phyloP scores from a whole-genome alignment of 495 filamentous ascomycete genomes.

The Talaromyces borbonicus region DNA sequence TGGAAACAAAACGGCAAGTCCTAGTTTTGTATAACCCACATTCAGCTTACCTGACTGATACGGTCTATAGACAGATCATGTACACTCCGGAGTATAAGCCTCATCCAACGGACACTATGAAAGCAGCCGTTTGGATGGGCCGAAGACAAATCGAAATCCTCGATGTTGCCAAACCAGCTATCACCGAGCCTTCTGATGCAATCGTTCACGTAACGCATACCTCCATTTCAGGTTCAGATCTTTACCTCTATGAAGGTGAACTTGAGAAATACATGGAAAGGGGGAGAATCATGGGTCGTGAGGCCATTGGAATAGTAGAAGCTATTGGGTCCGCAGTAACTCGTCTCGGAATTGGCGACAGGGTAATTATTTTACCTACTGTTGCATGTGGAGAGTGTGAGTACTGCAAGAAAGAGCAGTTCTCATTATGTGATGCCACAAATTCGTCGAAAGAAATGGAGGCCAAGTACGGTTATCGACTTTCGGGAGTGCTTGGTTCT shows the following conservation, averaged over 20 bases:
- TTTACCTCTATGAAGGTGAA: constrained; percentile 21
- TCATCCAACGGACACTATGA: constrained; percentile 21
- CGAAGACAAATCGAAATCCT: constrained; percentile 15
- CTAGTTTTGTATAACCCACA: neutral
- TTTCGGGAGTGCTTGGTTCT: constrained; percentile 19
- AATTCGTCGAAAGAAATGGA: constrained; percentile 53
- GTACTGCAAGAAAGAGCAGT: constrained; percentile 24
- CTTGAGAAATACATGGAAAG: constrained; percentile 29
- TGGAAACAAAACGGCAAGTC: neutral
- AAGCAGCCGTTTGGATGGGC: constrained; percentile 21
- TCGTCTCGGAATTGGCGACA: constrained; percentile 21
- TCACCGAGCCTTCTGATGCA: constrained; percentile 23
- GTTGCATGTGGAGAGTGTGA: constrained; percentile 52
- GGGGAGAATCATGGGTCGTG: constrained; percentile 55
- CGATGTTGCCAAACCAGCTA: constrained; percentile 20
- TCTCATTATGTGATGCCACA: constrained; percentile 62
- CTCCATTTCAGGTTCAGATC: constrained; percentile 26
- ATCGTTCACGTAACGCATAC: constrained; percentile 26
- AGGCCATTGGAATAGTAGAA: constrained; percentile 29
- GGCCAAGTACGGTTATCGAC: constrained; percentile 42
- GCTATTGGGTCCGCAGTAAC: constrained; percentile 21
- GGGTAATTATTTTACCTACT: constrained; percentile 37
- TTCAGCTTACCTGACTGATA: neutral
- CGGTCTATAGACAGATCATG: constrained; percentile 1
- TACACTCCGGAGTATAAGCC: constrained; percentile 13